Percentiles rank a stretch among this genome's conserved stretches.
These are phyloP conservation scores for Groenewaldozyma auringiensis DNA, from an alignment of 1,139 yeast genomes.

Conservation along the genomic window DNA sequence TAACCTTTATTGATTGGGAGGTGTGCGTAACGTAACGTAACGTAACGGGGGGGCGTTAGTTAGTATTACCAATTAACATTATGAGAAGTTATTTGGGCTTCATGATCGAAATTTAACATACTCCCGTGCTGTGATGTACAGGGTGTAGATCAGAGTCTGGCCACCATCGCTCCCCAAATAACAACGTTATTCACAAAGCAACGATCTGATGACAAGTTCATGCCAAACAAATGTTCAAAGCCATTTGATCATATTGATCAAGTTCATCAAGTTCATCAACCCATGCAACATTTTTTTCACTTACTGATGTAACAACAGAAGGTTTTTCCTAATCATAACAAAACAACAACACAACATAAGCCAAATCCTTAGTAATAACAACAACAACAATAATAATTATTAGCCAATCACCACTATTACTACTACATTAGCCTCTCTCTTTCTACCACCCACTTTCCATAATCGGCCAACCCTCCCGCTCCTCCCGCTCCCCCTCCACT, in stretches of 20 bases:
- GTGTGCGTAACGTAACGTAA: background rate
- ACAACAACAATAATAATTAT: no score
- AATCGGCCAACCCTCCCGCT: background rate
- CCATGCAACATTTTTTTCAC: no score
- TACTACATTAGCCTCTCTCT: background rate
- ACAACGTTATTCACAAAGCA: slow-evolving; percentile 2
- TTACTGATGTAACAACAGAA: no score
- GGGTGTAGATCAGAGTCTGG: slow-evolving; percentile 13
- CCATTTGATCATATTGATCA: background rate
- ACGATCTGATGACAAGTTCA: slow-evolving; percentile 1
- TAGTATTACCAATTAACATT: no score
- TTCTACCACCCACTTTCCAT: background rate
- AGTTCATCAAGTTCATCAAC: background rate
- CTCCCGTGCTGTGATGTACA: slow-evolving; percentile 13
- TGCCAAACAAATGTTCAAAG: background rate
- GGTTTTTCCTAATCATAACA: background rate
- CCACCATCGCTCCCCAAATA: slow-evolving; percentile 1
- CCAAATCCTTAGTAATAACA: no score
- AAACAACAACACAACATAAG: background rate
- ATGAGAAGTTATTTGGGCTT: background rate
- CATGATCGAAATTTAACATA: background rate
- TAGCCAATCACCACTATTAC: no score
- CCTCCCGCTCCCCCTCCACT: background rate
- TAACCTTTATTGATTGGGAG: no score
- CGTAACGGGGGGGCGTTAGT: background rate